Percentiles rank a stretch among this genome's conserved stretches.
phyloP scores from a whole-genome alignment of 148 eudicot genomes.

The Simmondsia chinensis region DNA sequence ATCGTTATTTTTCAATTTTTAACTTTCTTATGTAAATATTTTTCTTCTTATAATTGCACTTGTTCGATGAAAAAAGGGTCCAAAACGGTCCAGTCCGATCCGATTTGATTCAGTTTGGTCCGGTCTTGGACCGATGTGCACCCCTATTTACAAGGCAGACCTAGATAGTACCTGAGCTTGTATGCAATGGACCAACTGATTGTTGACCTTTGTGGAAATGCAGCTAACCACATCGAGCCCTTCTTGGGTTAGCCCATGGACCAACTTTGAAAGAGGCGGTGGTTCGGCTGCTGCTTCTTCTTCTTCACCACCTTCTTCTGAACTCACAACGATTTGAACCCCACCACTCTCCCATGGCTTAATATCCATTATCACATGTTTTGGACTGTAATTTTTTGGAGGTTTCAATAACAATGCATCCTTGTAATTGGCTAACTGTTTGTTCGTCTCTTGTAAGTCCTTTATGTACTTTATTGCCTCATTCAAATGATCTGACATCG shows the following conservation, averaged over 20 bases:
- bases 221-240: conserved; percentile 26
- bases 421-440: conserved; percentile 15
- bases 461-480: conserved; percentile 31
- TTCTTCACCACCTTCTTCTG: neutral
- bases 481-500: conserved; percentile 28
- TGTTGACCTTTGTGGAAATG: conserved; percentile 14
- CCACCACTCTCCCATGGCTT: conserved; percentile 12
- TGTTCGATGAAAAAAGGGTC: too few relatives aligned
- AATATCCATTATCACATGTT: conserved; percentile 1
- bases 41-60: too few relatives aligned
- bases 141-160: neutral
- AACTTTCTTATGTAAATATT: too few relatives aligned
- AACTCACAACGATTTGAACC: conserved; percentile 14
- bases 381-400: neutral
- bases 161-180: conserved; percentile 19
- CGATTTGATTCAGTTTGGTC: too few relatives aligned
- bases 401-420: conserved; percentile 19
- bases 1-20: too few relatives aligned
- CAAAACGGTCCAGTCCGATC: too few relatives aligned
- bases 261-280: conserved; percentile 15
- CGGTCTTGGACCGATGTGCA: too few relatives aligned
- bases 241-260: conserved; percentile 16
- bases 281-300: too few relatives aligned
- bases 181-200: conserved; percentile 12
- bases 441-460: conserved; percentile 15